These are phyloP conservation scores for Diaporthe helianthi DNA, from an alignment of 2,329 filamentous ascomycete genomes.

Conservation along the genomic window DNA sequence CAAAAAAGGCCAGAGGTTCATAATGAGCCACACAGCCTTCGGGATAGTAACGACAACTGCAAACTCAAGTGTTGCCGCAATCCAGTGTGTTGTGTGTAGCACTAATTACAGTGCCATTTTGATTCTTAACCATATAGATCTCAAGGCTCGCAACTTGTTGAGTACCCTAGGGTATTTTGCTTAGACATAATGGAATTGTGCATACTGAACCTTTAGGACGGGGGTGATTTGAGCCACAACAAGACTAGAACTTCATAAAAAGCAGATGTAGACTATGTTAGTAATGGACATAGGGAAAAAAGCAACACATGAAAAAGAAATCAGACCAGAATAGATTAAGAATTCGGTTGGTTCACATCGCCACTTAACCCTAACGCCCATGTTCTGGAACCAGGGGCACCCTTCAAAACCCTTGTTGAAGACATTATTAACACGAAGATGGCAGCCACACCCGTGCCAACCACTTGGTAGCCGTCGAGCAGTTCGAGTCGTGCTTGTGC, in stretches of 20 bases:
- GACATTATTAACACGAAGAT: slow-evolving; percentile 1
- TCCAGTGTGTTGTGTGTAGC: background rate
- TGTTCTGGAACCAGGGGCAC: slow-evolving; percentile 1
- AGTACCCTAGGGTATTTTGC: background rate
- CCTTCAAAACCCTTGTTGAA: background rate
- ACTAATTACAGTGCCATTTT: background rate
- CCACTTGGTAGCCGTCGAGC: background rate
- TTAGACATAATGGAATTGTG: background rate
- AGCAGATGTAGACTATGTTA: background rate
- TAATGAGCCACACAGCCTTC: background rate
- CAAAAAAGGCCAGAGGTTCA: background rate
- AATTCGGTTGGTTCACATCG: background rate
- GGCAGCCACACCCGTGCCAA: slow-evolving; percentile 12
- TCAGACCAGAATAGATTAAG: slow-evolving; percentile 2
- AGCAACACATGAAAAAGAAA: background rate
- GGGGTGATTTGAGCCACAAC: background rate
- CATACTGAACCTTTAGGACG: background rate
- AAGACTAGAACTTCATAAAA: background rate
- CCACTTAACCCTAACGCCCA: background rate
- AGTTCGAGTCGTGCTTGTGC: slow-evolving; percentile 9
- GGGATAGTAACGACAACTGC: background rate
- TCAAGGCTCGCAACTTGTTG: background rate
- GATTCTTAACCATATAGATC: background rate
- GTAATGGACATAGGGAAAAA: background rate
- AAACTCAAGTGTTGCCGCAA: background rate